Evolutionary conservation across 2,329 filamentous ascomycete species (phyloP).

Genomic region (Cladosporium colombiae): DNA sequence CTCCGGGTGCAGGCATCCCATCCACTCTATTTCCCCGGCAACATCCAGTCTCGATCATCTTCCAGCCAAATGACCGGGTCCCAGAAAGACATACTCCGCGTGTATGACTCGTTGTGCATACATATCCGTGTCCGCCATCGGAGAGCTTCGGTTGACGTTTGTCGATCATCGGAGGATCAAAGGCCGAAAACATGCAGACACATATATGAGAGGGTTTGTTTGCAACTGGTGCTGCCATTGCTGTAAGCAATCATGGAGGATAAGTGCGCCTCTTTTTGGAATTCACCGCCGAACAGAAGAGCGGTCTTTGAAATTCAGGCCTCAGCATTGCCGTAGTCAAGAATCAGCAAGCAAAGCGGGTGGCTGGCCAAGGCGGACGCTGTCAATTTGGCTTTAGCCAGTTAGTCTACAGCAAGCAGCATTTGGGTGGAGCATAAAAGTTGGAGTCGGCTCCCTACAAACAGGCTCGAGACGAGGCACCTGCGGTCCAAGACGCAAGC

Average conservation of each 20-base stretch:
- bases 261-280: neutral
- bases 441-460: neutral
- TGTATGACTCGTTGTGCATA: constrained; percentile 1
- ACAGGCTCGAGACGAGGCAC: neutral
- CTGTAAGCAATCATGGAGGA: neutral
- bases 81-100: neutral
- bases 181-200: neutral
- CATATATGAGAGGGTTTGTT: neutral
- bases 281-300: neutral
- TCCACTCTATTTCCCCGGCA: neutral
- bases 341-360: constrained; percentile 6
- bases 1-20: neutral
- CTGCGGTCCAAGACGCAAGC: neutral
- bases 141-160: neutral
- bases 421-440: neutral
- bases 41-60: neutral
- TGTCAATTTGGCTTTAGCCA: neutral
- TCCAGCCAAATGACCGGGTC: neutral
- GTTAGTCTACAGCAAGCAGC: neutral
- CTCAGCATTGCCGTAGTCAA: neutral
- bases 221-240: neutral
- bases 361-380: constrained; percentile 4
- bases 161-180: neutral
- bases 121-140: neutral
- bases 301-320: neutral